Evolutionary conservation across 2,329 filamentous ascomycete genomes (phyloP), one percentile per base, ranked within the genome.

Genomic region (Aureobasidium sp.): DNA sequence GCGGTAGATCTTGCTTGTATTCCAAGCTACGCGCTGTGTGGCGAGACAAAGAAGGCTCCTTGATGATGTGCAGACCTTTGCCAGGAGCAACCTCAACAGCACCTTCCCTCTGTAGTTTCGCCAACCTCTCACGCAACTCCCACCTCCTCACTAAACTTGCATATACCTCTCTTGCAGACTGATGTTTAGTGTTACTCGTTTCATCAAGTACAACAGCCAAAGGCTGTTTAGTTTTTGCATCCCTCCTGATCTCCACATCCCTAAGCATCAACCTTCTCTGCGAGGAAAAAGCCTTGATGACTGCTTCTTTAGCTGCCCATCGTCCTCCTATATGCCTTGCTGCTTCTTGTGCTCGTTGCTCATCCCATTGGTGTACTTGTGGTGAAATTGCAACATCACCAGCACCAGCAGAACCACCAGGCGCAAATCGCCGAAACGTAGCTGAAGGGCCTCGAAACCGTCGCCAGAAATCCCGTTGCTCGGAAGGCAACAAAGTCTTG

Each of bases 291-390:
- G 77, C 77, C 68, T 81, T 81, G 50, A 79, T 75, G 36, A 74
- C 73, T 15, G 78, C 78, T 70, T 81, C 78, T 67, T 81, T 81
- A n/a, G 78, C 78, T 15, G 78, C 78, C 70, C 77, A 81, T 67
- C 77, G 77, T 6, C 16, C n/a, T 4, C n/a, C 39, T 7, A 42
- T 10, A 21, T 42, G 36, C 3, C 29, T 32, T 8, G 16, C 41
- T 44, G 27, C 39, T 13, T 45, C 15, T 2, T 15, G 7, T 6
- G 50, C 36, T 30, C 3, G 29, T 41, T 41, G 11, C 21, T 16
- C 13, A 27, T 37, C 50, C 36, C 37, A 48, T 45, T 45, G 42
- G 10, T 29, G 9, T 29, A 9, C n/a, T n/a, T 27, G 25, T 11
- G 11, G 4, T 25, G 30, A 4, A 1, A 30, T 4, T 30, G 30